Conservation (phyloP, 2,329 filamentous ascomycete genomes). For the Pyricularia sp. region DNA sequence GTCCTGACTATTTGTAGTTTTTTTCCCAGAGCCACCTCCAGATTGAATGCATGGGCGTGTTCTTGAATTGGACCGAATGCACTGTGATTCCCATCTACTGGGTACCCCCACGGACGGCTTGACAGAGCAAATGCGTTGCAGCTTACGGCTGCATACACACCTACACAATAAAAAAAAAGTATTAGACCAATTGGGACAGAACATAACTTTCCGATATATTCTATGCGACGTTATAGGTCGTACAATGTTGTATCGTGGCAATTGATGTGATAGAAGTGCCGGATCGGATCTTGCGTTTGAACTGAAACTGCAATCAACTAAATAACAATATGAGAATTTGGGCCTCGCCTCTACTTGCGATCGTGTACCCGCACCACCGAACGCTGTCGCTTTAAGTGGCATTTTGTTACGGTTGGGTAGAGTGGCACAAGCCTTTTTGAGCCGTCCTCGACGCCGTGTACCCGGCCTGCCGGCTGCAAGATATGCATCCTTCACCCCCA, state of each 20-base stretch:
- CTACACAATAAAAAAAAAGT: background rate
- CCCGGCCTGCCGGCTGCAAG: background rate
- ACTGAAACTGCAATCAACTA: background rate
- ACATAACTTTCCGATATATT: background rate
- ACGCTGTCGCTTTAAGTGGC: background rate
- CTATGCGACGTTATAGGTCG: background rate
- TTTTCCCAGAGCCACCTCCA: background rate
- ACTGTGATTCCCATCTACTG: background rate
- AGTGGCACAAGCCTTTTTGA: background rate
- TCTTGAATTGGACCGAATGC: background rate
- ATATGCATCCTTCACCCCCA: background rate
- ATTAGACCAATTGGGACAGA: background rate
- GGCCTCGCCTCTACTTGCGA: background rate
- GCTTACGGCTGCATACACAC: background rate
- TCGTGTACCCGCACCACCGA: background rate
- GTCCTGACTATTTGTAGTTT: background rate
- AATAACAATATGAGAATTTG: background rate
- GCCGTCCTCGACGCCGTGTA: background rate
- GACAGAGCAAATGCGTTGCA: background rate
- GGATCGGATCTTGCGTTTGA: background rate
- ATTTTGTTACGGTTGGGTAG: background rate
- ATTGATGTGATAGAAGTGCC: background rate
- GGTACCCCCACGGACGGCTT: background rate
- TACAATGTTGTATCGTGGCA: background rate
- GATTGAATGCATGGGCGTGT: background rate